A percentile compares a stretch with the other conserved stretches of the same genome.
phyloP scores from a whole-genome alignment of 257 asterid species.

The Rehmannia glutinosa region DNA sequence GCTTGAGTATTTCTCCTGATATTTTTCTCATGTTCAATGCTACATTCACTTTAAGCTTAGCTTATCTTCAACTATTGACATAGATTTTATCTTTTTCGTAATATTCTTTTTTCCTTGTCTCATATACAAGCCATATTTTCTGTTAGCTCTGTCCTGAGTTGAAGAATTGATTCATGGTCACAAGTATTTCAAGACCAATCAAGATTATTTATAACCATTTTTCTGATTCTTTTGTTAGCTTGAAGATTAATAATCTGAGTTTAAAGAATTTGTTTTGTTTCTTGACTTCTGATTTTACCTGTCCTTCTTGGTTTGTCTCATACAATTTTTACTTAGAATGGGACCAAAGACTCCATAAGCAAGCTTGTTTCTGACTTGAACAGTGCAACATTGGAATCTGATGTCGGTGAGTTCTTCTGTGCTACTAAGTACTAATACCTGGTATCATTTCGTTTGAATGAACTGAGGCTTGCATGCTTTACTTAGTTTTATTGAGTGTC shows the following conservation, averaged over 20 bases:
- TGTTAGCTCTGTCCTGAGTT: neutral
- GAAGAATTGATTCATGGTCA: slow-evolving; percentile 8
- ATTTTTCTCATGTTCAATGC: too few relatives aligned
- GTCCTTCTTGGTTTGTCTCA: slow-evolving; percentile 19
- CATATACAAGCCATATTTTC: neutral
- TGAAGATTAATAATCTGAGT: neutral
- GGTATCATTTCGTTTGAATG: neutral
- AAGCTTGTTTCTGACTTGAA: slow-evolving; percentile 82
- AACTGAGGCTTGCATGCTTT: neutral
- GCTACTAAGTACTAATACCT: neutral
- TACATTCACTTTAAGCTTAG: too few relatives aligned
- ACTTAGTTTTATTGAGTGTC: neutral
- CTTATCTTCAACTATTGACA: too few relatives aligned
- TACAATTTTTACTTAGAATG: slow-evolving; percentile 50
- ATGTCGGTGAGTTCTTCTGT: slow-evolving; percentile 64
- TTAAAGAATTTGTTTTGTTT: slow-evolving; percentile 4
- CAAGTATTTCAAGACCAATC: neutral
- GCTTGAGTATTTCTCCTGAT: too few relatives aligned
- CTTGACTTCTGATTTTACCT: neutral
- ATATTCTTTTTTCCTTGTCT: neutral
- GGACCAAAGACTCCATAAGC: slow-evolving; percentile 79
- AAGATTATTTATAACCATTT: neutral
- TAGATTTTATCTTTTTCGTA: neutral
- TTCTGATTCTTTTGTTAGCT: neutral
- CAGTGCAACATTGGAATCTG: slow-evolving; percentile 72